phyloP scores from a whole-genome alignment of 1,284 basidiomycete genomes.

The Pholiota adiposa region DNA sequence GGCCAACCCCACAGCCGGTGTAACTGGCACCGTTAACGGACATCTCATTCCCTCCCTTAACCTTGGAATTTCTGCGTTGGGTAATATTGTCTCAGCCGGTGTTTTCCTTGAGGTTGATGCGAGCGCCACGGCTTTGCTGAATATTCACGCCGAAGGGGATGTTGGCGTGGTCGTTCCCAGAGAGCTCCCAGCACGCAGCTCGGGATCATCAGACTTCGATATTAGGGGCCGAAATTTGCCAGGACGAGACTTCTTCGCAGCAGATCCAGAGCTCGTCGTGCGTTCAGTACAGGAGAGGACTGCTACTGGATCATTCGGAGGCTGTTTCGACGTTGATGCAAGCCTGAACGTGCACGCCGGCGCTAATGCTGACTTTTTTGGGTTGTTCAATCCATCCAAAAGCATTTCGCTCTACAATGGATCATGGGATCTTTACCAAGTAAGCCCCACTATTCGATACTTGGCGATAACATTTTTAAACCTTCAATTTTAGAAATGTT shows the following conservation, averaged over 20 bases:
- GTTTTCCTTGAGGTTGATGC: slow-evolving; percentile 20
- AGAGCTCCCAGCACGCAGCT: slow-evolving; percentile 45
- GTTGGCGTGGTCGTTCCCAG: too few relatives aligned
- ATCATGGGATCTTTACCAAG: slow-evolving; percentile 40
- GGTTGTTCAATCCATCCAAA: slow-evolving; percentile 35
- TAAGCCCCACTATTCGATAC: slow-evolving; percentile 15
- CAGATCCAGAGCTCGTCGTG: neutral
- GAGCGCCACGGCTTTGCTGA: too few relatives aligned
- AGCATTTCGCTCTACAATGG: slow-evolving; percentile 35
- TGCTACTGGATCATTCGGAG: slow-evolving; percentile 27
- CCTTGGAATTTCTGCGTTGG: slow-evolving; percentile 46
- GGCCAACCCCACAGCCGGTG: slow-evolving; percentile 40
- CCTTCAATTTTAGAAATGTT: too few relatives aligned
- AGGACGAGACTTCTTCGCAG: neutral
- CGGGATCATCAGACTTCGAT: slow-evolving; percentile 40
- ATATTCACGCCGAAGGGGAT: too few relatives aligned
- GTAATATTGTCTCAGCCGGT: slow-evolving; percentile 35
- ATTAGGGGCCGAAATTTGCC: slow-evolving; percentile 29
- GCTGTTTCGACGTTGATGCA: slow-evolving; percentile 39
- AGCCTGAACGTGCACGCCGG: slow-evolving; percentile 41
- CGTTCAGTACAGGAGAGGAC: neutral
- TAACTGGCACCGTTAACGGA: slow-evolving; percentile 44
- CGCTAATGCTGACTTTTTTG: slow-evolving; percentile 40
- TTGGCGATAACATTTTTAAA: too few relatives aligned
- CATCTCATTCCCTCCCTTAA: slow-evolving; percentile 54